Conservation (phyloP, 352 stramenopile species). For the Aphanomyces cochlioides region DNA sequence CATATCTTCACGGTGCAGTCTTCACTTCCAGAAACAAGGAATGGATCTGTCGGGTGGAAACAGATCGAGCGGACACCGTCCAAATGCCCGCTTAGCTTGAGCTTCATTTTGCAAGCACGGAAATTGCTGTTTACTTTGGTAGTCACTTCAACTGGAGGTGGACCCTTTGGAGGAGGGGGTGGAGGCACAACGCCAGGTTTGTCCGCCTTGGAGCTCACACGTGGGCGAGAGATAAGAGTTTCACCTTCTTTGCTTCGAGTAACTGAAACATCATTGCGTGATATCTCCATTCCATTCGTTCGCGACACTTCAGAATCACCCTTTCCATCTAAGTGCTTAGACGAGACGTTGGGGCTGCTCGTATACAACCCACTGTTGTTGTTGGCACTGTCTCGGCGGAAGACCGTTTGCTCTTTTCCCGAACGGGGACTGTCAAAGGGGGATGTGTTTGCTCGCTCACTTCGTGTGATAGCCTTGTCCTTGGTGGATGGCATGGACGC, state of each 20-base stretch:
- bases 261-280: conserved; percentile 23
- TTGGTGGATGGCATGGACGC: conserved; percentile 61
- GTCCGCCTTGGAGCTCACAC: conserved; percentile 59
- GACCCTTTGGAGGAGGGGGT: conserved; percentile 29
- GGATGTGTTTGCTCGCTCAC: conserved; percentile 56
- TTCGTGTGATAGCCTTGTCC: conserved; percentile 45
- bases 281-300: conserved; percentile 11
- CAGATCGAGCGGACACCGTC: conserved; percentile 72
- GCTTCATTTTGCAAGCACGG: conserved; percentile 77
- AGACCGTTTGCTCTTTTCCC: conserved; percentile 42
- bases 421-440: conserved; percentile 38
- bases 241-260: conserved; percentile 29
- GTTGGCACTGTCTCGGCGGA: conserved; percentile 57
- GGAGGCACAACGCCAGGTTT: conserved; percentile 39
- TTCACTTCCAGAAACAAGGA: conserved; percentile 75
- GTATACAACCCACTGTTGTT: neutral
- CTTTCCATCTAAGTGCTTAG: conserved; percentile 46
- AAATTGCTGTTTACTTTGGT: conserved; percentile 38
- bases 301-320: conserved; percentile 43
- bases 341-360: conserved; percentile 28
- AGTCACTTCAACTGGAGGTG: conserved; percentile 19
- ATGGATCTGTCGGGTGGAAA: conserved; percentile 75
- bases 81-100: conserved; percentile 81
- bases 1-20: conserved; percentile 83
- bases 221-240: conserved; percentile 54